These are phyloP conservation scores for Papiliotrema flavescens DNA, from an alignment of 1,284 basidiomycete species.

Conservation along the genomic window DNA sequence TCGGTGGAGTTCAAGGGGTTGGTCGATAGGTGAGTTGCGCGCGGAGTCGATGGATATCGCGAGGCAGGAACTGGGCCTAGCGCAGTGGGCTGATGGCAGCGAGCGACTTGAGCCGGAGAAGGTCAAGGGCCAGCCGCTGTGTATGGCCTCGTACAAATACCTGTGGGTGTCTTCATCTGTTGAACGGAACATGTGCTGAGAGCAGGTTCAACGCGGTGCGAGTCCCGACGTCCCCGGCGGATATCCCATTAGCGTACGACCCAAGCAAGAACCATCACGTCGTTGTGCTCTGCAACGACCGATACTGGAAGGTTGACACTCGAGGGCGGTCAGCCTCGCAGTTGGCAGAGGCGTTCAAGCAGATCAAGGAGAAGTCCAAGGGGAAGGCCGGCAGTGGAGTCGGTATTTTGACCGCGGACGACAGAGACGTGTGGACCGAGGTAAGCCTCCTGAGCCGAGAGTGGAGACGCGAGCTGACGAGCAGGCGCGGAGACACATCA, in stretches of 20 bases:
- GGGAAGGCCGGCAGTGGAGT: slow-evolving; percentile 52
- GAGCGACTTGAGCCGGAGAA: slow-evolving; percentile 86
- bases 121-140: slow-evolving; percentile 74
- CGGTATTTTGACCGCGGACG: slow-evolving; percentile 78
- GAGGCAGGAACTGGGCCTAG: too few relatives aligned
- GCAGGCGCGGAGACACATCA: slow-evolving; percentile 44
- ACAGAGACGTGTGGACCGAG: slow-evolving; percentile 87
- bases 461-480: background rate
- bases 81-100: slow-evolving; percentile 47
- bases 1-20: slow-evolving; percentile 77
- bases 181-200: background rate
- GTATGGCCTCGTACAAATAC: slow-evolving; percentile 94
- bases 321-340: slow-evolving; percentile 64
- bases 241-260: slow-evolving; percentile 80
- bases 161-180: slow-evolving; percentile 55
- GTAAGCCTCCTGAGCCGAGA: slow-evolving; percentile 46
- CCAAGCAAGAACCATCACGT: slow-evolving; percentile 75
- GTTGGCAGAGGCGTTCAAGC: slow-evolving; percentile 75
- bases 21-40: slow-evolving; percentile 66
- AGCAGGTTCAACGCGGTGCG: slow-evolving; percentile 81
- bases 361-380: slow-evolving; percentile 69
- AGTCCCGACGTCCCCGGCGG: slow-evolving; percentile 77
- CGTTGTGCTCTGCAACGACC: slow-evolving; percentile 85
- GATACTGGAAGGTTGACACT: slow-evolving; percentile 78
- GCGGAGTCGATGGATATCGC: background rate